A percentile compares a stretch with the other conserved stretches of the same genome.
phyloP scores from a whole-genome alignment of 1,284 basidiomycete species.

The Microbotryum scabiosae region DNA sequence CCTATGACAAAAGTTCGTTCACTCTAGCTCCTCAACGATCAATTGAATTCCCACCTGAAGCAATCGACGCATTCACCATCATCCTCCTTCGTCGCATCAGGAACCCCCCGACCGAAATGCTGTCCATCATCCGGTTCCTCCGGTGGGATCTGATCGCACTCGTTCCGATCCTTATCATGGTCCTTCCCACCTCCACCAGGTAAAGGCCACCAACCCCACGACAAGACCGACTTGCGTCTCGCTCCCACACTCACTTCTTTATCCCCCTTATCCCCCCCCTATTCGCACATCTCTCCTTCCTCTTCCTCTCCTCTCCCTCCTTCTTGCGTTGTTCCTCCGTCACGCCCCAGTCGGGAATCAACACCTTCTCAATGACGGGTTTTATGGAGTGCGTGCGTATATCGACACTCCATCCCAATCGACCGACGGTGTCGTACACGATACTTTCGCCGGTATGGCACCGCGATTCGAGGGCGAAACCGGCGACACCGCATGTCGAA shows the following conservation, averaged over 20 bases:
- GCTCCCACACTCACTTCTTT: neutral
- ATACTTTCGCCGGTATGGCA: slow-evolving; percentile 81
- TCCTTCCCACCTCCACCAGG: slow-evolving; percentile 1
- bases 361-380: slow-evolving; percentile 61
- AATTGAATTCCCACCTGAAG: slow-evolving; percentile 30
- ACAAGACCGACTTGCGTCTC: neutral
- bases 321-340: slow-evolving; percentile 1
- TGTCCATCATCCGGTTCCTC: slow-evolving; percentile 28
- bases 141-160: neutral
- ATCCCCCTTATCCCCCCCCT: neutral
- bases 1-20: too few species aligned
- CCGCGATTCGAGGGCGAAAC: slow-evolving; percentile 37
- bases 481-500: slow-evolving; percentile 33
- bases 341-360: slow-evolving; percentile 65
- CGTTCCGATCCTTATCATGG: slow-evolving; percentile 9
- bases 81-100: slow-evolving; percentile 27
- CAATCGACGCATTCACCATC: slow-evolving; percentile 31
- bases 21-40: too few species aligned
- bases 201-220: slow-evolving; percentile 8
- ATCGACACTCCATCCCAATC: slow-evolving; percentile 71
- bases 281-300: neutral
- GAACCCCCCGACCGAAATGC: slow-evolving; percentile 29
- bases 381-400: slow-evolving; percentile 70
- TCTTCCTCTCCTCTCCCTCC: neutral
- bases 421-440: slow-evolving; percentile 77